Conservation (phyloP, 208 protist species). For the Wallacemonas rigidus region DNA sequence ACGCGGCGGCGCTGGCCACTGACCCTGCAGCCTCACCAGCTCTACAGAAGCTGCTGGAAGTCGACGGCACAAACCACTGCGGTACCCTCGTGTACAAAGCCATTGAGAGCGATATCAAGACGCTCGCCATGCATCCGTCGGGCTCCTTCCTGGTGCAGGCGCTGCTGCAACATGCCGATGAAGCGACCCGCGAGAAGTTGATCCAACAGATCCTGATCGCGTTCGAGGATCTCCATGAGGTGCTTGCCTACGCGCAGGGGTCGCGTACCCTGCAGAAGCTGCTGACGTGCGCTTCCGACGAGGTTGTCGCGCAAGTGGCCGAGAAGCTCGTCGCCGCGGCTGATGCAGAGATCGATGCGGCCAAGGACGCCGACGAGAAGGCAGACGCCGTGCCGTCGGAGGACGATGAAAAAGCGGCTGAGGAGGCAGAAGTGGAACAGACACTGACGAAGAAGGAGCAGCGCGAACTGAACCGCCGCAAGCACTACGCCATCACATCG, state of each 20-base stretch:
- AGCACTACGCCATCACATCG: constrained; percentile 67
- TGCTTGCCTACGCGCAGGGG: constrained; percentile 68
- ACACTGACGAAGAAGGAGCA: constrained; percentile 41
- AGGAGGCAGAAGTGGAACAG: constrained; percentile 28
- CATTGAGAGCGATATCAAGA: constrained; percentile 9
- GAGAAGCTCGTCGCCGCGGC: constrained; percentile 40
- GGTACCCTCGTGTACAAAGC: constrained; percentile 20
- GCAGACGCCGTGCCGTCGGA: constrained; percentile 35
- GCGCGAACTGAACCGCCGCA: constrained; percentile 60
- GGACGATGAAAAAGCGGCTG: constrained; percentile 30
- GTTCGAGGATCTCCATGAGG: constrained; percentile 54
- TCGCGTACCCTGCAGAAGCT: constrained; percentile 89
- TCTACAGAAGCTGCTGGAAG: constrained; percentile 80
- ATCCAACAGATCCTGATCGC: constrained; percentile 35
- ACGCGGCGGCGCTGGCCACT: constrained; percentile 52
- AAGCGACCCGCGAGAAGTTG: constrained; percentile 45
- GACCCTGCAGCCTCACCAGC: constrained; percentile 75
- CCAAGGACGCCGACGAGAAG: constrained; percentile 17
- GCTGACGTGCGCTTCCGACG: constrained; percentile 71
- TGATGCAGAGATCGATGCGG: constrained; percentile 27
- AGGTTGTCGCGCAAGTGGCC: constrained; percentile 47
- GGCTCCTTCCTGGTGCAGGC: constrained; percentile 78
- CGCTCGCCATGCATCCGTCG: constrained; percentile 56
- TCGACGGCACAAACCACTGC: constrained; percentile 38
- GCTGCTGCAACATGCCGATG: constrained; percentile 53